Conservation (phyloP, 2,329 filamentous ascomycete species). For the Fusarium incarnatum region DNA sequence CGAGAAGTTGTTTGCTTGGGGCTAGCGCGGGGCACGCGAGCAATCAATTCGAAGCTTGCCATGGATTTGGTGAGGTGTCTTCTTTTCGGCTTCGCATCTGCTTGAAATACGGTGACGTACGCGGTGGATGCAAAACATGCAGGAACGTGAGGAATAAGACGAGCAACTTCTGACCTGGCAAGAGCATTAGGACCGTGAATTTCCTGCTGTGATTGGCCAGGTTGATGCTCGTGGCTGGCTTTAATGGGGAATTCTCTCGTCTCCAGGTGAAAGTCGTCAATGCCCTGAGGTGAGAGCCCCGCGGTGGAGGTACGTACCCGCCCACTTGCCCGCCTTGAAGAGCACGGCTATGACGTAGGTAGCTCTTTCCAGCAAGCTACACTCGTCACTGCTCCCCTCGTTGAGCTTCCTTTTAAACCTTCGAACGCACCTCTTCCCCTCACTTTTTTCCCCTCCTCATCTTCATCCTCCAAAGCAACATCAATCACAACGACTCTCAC, state of each 20-base stretch:
- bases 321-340: conserved; percentile 23
- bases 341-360: conserved; percentile 42
- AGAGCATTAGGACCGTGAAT: conserved; percentile 6
- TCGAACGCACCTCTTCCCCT: conserved; percentile 10
- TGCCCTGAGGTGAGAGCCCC: conserved; percentile 19
- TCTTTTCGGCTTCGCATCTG: conserved; percentile 6
- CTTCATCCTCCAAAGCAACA: conserved; percentile 30
- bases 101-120: conserved; percentile 42
- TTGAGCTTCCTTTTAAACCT: conserved; percentile 45
- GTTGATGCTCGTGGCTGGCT: background rate
- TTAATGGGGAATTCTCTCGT: conserved; percentile 1
- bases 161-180: conserved; percentile 34
- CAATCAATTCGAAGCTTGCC: background rate
- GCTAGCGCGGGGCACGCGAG: conserved; percentile 34
- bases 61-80: conserved; percentile 12
- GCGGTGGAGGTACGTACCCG: conserved; percentile 25
- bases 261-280: background rate
- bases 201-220: conserved; percentile 12
- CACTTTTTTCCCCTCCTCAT: conserved; percentile 19
- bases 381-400: conserved; percentile 34
- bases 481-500: conserved; percentile 14
- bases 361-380: conserved; percentile 44
- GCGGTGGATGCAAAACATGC: conserved; percentile 39
- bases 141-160: conserved; percentile 40
- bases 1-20: background rate